Percentiles rank a stretch among this genome's conserved stretches.
Evolutionary conservation across 371 early-diverging fungal genomes (phyloP).

Genomic region (Mycotypha africana): DNA sequence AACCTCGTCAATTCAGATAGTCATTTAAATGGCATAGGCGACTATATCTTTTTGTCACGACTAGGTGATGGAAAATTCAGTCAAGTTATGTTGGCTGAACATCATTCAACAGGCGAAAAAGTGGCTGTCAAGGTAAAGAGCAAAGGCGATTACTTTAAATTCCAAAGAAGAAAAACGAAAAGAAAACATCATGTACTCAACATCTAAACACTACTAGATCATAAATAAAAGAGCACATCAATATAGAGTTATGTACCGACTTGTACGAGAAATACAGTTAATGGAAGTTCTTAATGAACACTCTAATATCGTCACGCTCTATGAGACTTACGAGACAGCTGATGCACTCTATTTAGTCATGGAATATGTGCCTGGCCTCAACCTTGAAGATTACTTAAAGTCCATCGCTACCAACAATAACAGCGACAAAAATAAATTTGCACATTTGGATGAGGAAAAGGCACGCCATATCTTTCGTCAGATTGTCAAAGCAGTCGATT

Average conservation of each 20-base stretch:
- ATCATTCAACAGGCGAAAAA: conserved; percentile 58
- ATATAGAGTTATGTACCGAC: conserved; percentile 70
- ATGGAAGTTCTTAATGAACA: conserved; percentile 79
- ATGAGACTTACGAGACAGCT: conserved; percentile 88
- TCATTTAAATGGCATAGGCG: conserved; percentile 57
- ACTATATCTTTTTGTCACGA: conserved; percentile 72
- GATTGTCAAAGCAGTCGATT: conserved; percentile 61
- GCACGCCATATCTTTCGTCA: conserved; percentile 69
- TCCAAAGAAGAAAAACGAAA: too few relatives aligned
- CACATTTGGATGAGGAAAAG: conserved; percentile 45
- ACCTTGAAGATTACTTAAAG: conserved; percentile 54
- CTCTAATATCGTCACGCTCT: conserved; percentile 80
- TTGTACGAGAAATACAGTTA: conserved; percentile 83
- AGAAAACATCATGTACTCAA: neutral
- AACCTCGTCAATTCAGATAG: conserved; percentile 54
- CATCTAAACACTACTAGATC: conserved; percentile 30
- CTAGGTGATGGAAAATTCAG: conserved; percentile 90
- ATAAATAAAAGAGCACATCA: conserved; percentile 82
- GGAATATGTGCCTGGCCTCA: conserved; percentile 58
- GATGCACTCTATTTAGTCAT: conserved; percentile 70
- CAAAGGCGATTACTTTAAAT: neutral
- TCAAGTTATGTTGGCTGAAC: conserved; percentile 79
- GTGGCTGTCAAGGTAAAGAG: conserved; percentile 52
- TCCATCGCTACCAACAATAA: too few relatives aligned
- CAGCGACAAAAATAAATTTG: conserved; percentile 35